These are phyloP conservation scores for Endogone sp. DNA, from an alignment of 192 early-diverging fungal genomes.

Conservation along the genomic window DNA sequence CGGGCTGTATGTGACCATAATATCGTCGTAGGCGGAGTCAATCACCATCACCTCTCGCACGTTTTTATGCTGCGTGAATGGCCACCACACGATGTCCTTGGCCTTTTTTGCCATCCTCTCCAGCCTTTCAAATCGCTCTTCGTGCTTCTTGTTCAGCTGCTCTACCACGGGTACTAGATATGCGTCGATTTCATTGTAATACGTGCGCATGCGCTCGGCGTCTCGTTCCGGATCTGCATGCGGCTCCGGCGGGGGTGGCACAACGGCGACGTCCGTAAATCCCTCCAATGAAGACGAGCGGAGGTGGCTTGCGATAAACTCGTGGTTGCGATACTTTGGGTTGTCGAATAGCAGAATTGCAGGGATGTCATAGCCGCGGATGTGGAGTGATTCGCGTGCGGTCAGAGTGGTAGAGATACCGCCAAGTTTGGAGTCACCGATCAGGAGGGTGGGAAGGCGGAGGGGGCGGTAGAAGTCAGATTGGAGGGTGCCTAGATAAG, in stretches of 20 bases:
- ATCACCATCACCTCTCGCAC: slow-evolving; percentile 61
- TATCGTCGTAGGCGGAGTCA: slow-evolving; percentile 70
- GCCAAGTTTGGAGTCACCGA: slow-evolving; percentile 76
- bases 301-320: slow-evolving; percentile 12
- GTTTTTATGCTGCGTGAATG: slow-evolving; percentile 70
- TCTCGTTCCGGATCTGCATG: slow-evolving; percentile 37
- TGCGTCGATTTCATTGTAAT: slow-evolving; percentile 47
- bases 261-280: slow-evolving; percentile 21
- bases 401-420: slow-evolving; percentile 80
- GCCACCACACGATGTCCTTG: slow-evolving; percentile 69
- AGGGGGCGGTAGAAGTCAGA: slow-evolving; percentile 65
- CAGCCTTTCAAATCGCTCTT: slow-evolving; percentile 47
- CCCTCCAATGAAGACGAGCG: slow-evolving; percentile 22
- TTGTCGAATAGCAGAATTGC: slow-evolving; percentile 64
- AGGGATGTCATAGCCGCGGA: slow-evolving; percentile 69
- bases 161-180: slow-evolving; percentile 39
- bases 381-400: slow-evolving; percentile 64
- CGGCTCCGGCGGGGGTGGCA: slow-evolving; percentile 45
- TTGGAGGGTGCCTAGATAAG: slow-evolving; percentile 60
- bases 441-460: slow-evolving; percentile 61
- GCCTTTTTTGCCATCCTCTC: slow-evolving; percentile 48
- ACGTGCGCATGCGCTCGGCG: slow-evolving; percentile 49
- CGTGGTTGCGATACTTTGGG: slow-evolving; percentile 53
- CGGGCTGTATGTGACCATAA: slow-evolving; percentile 48
- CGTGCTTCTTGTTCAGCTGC: slow-evolving; percentile 43